Percentiles rank a stretch among this genome's conserved stretches.
phyloP scores from a whole-genome alignment of 495 filamentous ascomycete genomes.

The Penicillium cinerascens region DNA sequence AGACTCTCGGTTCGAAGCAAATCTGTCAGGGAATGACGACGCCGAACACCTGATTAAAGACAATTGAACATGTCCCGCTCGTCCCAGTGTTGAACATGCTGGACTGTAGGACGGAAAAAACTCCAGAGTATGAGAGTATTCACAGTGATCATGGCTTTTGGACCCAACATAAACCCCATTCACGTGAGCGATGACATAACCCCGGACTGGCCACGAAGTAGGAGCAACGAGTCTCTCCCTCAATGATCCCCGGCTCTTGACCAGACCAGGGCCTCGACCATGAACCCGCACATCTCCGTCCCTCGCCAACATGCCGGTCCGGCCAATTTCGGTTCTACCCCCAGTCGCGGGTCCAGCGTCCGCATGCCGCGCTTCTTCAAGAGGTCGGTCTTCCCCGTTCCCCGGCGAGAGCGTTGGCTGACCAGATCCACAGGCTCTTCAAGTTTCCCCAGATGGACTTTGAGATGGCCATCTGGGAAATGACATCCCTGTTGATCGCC shows the following conservation, averaged over 20 bases:
- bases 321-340: slow-evolving; percentile 51
- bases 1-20: too few relatives aligned
- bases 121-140: too few relatives aligned
- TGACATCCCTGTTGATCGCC: slow-evolving; percentile 68
- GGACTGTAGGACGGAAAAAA: too few relatives aligned
- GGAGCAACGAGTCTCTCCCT: neutral
- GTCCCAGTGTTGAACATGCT: too few relatives aligned
- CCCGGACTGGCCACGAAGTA: neutral
- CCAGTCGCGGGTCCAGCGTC: slow-evolving; percentile 49
- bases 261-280: slow-evolving; percentile 26
- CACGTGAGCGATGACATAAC: slow-evolving; percentile 25
- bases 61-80: too few relatives aligned
- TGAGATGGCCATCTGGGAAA: slow-evolving; percentile 77
- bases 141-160: too few relatives aligned
- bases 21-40: too few relatives aligned
- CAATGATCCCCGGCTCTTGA: slow-evolving; percentile 20
- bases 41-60: too few relatives aligned
- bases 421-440: slow-evolving; percentile 44
- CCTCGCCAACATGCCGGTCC: slow-evolving; percentile 57
- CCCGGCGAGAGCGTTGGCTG: neutral
- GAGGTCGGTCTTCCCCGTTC: slow-evolving; percentile 25
- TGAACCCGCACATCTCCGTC: slow-evolving; percentile 63
- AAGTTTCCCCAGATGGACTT: slow-evolving; percentile 71
- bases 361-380: slow-evolving; percentile 58
- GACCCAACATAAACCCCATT: neutral